Evolutionary conservation across 116 monocot species (phyloP).

Genomic region (Dioscorea cayenensis): DNA sequence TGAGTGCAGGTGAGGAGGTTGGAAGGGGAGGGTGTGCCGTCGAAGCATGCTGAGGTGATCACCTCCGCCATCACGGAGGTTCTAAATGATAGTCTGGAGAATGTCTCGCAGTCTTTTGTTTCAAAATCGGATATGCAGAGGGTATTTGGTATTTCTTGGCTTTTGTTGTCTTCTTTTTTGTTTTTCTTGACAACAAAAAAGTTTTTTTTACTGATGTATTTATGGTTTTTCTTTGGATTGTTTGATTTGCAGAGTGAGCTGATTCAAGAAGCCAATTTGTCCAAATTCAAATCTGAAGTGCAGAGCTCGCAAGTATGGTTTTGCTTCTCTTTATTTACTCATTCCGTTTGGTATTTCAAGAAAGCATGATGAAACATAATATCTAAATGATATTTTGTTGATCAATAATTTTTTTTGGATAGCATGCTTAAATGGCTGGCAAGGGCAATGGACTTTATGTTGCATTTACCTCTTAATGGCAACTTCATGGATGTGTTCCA

Average conservation of each 20-base stretch:
- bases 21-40: conserved; percentile 51
- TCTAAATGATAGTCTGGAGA: conserved; percentile 52
- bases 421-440: too few relatives aligned
- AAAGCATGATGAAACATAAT: too few relatives aligned
- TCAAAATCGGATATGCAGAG: conserved; percentile 43
- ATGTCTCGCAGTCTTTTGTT: conserved; percentile 33
- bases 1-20: conserved; percentile 25
- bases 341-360: too few relatives aligned
- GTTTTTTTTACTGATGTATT: not conserved
- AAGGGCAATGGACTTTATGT: too few relatives aligned
- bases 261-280: conserved; percentile 32
- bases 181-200: not conserved
- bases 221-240: not conserved
- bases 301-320: conserved; percentile 24
- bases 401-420: too few relatives aligned
- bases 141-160: conserved; percentile 10
- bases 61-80: conserved; percentile 55
- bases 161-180: too few relatives aligned
- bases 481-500: too few relatives aligned
- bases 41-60: conserved; percentile 74
- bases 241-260: conserved; percentile 15
- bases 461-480: too few relatives aligned
- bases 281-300: conserved; percentile 36
- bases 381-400: not conserved
- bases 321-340: not conserved